These are phyloP conservation scores for Gaertneriomyces semiglobifer DNA, from an alignment of 192 early-diverging fungal genomes.

Conservation along the genomic window DNA sequence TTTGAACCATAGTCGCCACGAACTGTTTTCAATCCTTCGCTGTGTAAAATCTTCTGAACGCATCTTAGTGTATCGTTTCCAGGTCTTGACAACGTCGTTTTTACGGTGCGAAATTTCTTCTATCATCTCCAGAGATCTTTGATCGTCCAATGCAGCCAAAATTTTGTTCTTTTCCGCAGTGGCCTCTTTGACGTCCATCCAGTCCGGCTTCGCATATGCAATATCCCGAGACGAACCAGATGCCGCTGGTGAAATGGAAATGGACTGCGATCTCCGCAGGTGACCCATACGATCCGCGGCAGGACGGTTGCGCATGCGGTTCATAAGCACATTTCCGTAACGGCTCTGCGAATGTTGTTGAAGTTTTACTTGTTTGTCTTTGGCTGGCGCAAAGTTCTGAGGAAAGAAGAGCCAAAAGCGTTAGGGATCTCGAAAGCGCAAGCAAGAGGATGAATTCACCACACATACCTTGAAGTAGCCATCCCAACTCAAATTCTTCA, in stretches of 20 bases:
- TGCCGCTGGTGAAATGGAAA: slow-evolving; percentile 2
- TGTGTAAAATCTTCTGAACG: slow-evolving; percentile 25
- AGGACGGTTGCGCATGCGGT: slow-evolving; percentile 32
- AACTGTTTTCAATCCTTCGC: slow-evolving; percentile 42
- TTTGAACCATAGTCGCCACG: slow-evolving; percentile 53
- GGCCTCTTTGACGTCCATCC: slow-evolving; percentile 12
- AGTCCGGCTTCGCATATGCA: slow-evolving; percentile 26
- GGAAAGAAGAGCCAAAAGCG: slow-evolving; percentile 1
- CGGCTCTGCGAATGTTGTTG: slow-evolving; percentile 41
- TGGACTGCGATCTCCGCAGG: slow-evolving; percentile 29
- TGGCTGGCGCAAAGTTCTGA: slow-evolving; percentile 38
- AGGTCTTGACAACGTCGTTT: slow-evolving; percentile 44
- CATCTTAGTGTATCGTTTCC: slow-evolving; percentile 46
- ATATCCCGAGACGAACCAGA: slow-evolving; percentile 16
- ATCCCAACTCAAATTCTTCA: slow-evolving; percentile 58
- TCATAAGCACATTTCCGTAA: slow-evolving; percentile 40
- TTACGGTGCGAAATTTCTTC: slow-evolving; percentile 41
- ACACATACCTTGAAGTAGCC: slow-evolving; percentile 50
- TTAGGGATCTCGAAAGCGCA: too few species aligned
- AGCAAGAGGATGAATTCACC: neutral
- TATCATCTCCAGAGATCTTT: slow-evolving; percentile 37
- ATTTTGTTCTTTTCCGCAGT: slow-evolving; percentile 38
- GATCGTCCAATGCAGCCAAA: slow-evolving; percentile 34
- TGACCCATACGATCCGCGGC: slow-evolving; percentile 17
- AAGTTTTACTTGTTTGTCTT: slow-evolving; percentile 38